Evolutionary conservation across 228 moss, liverwort and hornwort species (phyloP), one percentile per base, ranked within the genome.

Genomic region (Sphagnum fallax): DNA sequence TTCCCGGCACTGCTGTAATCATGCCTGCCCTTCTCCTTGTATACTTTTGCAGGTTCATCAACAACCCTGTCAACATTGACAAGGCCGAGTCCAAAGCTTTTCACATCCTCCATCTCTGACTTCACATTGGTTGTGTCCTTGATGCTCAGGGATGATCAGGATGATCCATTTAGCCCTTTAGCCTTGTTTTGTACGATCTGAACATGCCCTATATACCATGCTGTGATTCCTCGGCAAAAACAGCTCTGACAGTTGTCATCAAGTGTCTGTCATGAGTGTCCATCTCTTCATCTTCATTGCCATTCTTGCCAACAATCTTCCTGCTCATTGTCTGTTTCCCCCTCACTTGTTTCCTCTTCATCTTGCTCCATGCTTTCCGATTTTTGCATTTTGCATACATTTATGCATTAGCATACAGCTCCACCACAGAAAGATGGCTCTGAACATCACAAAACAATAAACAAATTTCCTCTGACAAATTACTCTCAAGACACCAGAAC

Each of bases 301-400:
- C 74, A 52, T 48, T 9, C 60, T 53, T 48, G 6, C 49, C 69
- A 11, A 49, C 59, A 71, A 51, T 67, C 63, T n/a, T 71, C 77
- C 10, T 70, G 64, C 2, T 70, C 77, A 2, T 59, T 73, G 53
- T 32, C 32, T 32, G 32, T 32, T 32, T 32, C 32, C 32, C 47
- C 61, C 68, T 67, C 76, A 32, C 79, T 32, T 77, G 48, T 65
- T 64, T 18, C 71, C 70, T 52, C 66, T 79, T 52, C 73, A 79
- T 82, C 79, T 65, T 5, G 32, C 32, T 32, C 32, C 77, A 47
- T 75, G 75, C 16, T 65, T 65, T 47, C 71, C 32, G 32, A 1
- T 1, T 32, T 32, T 32, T 32, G 32, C 32, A 32, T 1, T 32
- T 32, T 32, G 32, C 32, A 32, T 32, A 32, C 32, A 32, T 32